Percentiles rank a stretch among this genome's conserved stretches.
phyloP scores from a whole-genome alignment of 495 filamentous ascomycete species.

The Peziza echinospora region DNA sequence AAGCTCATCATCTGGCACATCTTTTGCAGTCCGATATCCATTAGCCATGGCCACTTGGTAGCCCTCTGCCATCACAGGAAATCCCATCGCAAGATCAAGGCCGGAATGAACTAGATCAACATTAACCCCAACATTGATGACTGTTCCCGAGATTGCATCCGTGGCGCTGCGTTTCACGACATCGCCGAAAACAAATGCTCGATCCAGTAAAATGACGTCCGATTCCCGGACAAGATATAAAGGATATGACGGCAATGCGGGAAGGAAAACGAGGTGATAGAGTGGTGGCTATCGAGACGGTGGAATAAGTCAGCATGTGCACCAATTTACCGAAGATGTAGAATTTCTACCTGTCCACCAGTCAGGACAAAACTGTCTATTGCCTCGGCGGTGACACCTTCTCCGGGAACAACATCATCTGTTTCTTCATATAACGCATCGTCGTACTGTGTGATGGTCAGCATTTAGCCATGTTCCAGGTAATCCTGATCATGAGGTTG shows the following conservation, averaged over 20 bases:
- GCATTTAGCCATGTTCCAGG: no score
- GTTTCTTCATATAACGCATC: neutral
- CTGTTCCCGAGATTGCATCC: slow-evolving; percentile 24
- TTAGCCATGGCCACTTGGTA: slow-evolving; percentile 11
- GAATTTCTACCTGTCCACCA: neutral
- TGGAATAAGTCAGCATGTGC: neutral
- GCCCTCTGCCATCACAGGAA: slow-evolving; percentile 8
- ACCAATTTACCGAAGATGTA: neutral
- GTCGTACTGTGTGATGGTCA: no score
- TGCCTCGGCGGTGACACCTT: neutral
- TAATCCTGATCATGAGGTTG: no score
- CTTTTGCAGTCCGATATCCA: slow-evolving; percentile 2
- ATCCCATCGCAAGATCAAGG: neutral
- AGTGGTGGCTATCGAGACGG: neutral
- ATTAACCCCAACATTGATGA: slow-evolving; percentile 20
- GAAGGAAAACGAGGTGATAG: neutral
- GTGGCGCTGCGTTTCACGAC: slow-evolving; percentile 24
- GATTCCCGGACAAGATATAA: slow-evolving; percentile 24
- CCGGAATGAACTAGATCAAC: slow-evolving; percentile 20
- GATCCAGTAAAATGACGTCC: slow-evolving; percentile 25
- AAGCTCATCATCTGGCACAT: slow-evolving; percentile 17
- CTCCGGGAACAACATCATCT: neutral
- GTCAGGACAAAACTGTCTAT: neutral
- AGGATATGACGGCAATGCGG: neutral
- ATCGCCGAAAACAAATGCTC: slow-evolving; percentile 23